Conservation (phyloP, 2,329 filamentous ascomycete genomes). For the Cercospora sp. region DNA sequence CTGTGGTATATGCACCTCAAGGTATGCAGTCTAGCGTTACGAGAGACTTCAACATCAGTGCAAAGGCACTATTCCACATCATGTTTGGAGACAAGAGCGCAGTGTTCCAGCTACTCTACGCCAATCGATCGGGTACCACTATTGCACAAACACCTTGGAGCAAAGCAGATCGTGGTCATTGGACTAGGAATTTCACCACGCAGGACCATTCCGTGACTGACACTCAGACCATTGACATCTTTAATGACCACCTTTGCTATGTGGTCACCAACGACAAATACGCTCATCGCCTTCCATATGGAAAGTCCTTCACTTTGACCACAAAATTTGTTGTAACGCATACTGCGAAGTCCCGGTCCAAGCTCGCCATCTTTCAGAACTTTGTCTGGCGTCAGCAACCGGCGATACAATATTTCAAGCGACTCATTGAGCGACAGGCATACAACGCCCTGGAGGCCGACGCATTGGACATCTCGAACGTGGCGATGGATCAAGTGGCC, state of each 20-base stretch:
- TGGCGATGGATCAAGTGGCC: slow-evolving; percentile 74
- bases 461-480: slow-evolving; percentile 71
- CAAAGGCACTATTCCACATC: slow-evolving; percentile 93
- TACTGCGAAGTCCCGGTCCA: slow-evolving; percentile 86
- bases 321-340: slow-evolving; percentile 94
- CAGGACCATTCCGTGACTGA: slow-evolving; percentile 60
- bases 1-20: slow-evolving; percentile 80
- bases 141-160: slow-evolving; percentile 87
- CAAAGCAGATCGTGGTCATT: slow-evolving; percentile 58
- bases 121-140: slow-evolving; percentile 72
- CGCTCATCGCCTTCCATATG: slow-evolving; percentile 83
- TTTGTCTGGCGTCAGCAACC: slow-evolving; percentile 74
- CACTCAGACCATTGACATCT: slow-evolving; percentile 77
- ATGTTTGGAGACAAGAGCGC: slow-evolving; percentile 95
- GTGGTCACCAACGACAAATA: slow-evolving; percentile 64
- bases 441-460: slow-evolving; percentile 72
- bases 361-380: slow-evolving; percentile 81
- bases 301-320: slow-evolving; percentile 74
- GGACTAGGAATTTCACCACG: slow-evolving; percentile 65
- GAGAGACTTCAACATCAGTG: slow-evolving; percentile 82
- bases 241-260: slow-evolving; percentile 62
- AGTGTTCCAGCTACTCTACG: slow-evolving; percentile 87
- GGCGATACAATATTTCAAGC: slow-evolving; percentile 43
- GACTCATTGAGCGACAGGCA: slow-evolving; percentile 64
- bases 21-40: slow-evolving; percentile 77